phyloP scores from a whole-genome alignment of 163 green algal genomes.

The Scenedesmus sp. region DNA sequence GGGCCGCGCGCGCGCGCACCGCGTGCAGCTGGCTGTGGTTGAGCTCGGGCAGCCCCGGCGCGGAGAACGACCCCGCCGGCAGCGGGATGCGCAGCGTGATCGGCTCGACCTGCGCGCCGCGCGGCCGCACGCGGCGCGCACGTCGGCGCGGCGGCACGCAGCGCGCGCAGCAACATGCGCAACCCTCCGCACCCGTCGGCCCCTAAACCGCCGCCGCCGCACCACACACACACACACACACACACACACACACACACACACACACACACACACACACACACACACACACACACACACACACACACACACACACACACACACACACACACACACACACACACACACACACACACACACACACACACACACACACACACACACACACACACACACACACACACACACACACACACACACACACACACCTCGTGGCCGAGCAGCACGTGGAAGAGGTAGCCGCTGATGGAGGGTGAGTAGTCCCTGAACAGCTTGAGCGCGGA shows the following conservation, averaged over 20 bases:
- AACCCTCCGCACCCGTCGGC: no score
- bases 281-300: neutral
- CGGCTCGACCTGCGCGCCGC: conserved; percentile 62
- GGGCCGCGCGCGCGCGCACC: conserved; percentile 51
- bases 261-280: neutral
- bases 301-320: neutral
- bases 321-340: neutral
- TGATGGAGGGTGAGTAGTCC: conserved; percentile 66
- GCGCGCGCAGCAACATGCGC: no score
- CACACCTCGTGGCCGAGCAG: conserved; percentile 82
- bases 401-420: neutral
- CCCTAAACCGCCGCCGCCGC: no score
- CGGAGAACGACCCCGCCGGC: conserved; percentile 60
- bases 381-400: conserved; percentile 22
- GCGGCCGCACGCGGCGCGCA: no score
- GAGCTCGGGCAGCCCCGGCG: conserved; percentile 92
- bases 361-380: no score
- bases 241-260: no score
- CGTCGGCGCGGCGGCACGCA: no score
- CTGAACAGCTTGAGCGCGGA: conserved; percentile 87
- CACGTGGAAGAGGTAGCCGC: conserved; percentile 93
- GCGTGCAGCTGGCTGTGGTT: conserved; percentile 88
- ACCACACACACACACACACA: no score
- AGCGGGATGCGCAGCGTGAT: conserved; percentile 52
- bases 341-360: no score